Evolutionary conservation across 805 yeast genomes (phyloP).

Genomic region (Cyberlindnera sargentensis): DNA sequence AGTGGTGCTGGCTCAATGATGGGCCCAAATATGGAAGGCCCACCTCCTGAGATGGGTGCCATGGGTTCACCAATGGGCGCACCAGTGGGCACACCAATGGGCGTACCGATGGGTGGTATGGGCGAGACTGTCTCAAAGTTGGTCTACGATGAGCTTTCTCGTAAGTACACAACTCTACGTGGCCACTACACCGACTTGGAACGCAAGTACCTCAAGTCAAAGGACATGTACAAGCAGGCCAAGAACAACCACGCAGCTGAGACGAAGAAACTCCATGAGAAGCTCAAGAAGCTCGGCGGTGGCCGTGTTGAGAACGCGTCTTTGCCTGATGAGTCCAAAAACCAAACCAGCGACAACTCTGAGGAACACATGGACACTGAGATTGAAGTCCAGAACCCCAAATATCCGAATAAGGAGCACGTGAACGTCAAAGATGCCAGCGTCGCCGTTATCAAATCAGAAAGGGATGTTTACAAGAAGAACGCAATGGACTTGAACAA

Average conservation of each 20-base stretch:
- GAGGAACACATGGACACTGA: neutral
- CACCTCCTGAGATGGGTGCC: neutral
- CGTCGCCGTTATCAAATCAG: neutral
- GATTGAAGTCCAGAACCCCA: slow-evolving; percentile 1
- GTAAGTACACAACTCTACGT: neutral
- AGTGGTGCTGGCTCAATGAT: too few relatives aligned
- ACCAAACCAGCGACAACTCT: neutral
- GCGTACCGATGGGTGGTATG: neutral
- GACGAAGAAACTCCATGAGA: neutral
- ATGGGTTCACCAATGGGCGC: neutral
- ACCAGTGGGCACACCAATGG: too few relatives aligned
- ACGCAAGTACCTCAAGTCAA: neutral
- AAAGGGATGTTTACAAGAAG: slow-evolving; percentile 3
- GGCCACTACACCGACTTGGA: neutral
- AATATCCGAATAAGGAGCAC: slow-evolving; percentile 2
- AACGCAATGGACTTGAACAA: neutral
- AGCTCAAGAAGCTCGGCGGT: neutral
- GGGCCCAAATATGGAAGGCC: neutral
- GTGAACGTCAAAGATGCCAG: slow-evolving; percentile 1
- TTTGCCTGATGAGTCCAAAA: neutral
- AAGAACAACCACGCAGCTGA: neutral
- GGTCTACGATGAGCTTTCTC: neutral
- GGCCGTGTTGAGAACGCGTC: neutral
- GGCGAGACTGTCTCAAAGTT: neutral
- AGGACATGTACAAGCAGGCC: neutral